phyloP scores from a whole-genome alignment of 495 filamentous ascomycete genomes.

The Penicillium cataractarum region DNA sequence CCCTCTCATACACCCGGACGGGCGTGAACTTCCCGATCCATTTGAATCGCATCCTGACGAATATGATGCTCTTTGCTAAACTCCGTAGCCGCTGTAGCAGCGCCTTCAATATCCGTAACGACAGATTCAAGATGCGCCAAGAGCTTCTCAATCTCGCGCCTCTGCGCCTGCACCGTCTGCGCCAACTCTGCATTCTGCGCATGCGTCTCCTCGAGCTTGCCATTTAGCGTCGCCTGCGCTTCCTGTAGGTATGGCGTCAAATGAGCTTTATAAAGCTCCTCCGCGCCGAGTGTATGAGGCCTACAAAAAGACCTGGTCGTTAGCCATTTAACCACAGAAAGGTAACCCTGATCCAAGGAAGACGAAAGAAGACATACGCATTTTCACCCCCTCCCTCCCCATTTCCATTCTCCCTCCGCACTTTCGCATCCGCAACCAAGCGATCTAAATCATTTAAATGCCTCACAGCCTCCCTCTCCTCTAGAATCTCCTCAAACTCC shows the following conservation, averaged over 20 bases:
- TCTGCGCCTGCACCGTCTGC: conserved; percentile 64
- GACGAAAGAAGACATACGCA: conserved; percentile 44
- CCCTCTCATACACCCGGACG: conserved; percentile 26
- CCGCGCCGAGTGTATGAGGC: conserved; percentile 75
- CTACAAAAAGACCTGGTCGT: conserved; percentile 41
- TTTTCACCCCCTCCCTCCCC: conserved; percentile 22
- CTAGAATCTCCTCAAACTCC: conserved; percentile 79
- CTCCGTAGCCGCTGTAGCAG: conserved; percentile 52
- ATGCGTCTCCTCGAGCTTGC: conserved; percentile 62
- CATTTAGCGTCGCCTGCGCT: conserved; percentile 63
- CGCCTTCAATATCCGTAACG: conserved; percentile 70
- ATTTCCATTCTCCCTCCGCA: conserved; percentile 51
- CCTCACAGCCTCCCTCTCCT: conserved; percentile 68
- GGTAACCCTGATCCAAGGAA: background rate
- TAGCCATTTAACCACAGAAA: background rate
- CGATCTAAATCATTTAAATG: conserved; percentile 83
- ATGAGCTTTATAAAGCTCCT: conserved; percentile 68
- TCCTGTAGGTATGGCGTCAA: conserved; percentile 66
- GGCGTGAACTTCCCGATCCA: conserved; percentile 47
- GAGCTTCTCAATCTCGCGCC: conserved; percentile 72
- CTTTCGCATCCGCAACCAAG: conserved; percentile 69
- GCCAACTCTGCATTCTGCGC: conserved; percentile 66
- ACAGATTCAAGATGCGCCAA: conserved; percentile 66
- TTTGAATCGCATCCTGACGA: conserved; percentile 47
- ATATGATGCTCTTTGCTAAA: conserved; percentile 44